A percentile compares a stretch with the other conserved stretches of the same genome.
These are phyloP conservation scores for Saccharomycopsis amapae DNA, from an alignment of 805 yeast genomes.

Conservation along the genomic window DNA sequence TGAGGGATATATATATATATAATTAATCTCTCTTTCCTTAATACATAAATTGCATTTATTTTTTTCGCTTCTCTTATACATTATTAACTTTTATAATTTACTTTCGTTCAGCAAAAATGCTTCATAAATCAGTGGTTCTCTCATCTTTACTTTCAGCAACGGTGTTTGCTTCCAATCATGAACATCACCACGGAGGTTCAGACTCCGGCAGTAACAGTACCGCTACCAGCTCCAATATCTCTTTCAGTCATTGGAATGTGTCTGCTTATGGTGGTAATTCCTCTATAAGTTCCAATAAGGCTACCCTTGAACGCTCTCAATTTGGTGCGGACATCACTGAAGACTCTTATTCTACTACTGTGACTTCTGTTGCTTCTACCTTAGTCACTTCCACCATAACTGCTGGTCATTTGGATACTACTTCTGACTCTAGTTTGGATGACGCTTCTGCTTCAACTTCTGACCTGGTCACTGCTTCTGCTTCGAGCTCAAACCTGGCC, in stretches of 20 bases:
- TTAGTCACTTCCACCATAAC: background rate
- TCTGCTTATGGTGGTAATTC: background rate
- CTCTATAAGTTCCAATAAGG: background rate
- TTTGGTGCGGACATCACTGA: background rate
- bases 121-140: too few species aligned
- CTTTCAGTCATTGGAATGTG: background rate
- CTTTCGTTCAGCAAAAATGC: too few species aligned
- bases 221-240: too few species aligned
- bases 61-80: too few species aligned
- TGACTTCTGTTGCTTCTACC: background rate
- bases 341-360: background rate
- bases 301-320: background rate
- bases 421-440: slow-evolving; percentile 2
- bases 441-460: slow-evolving; percentile 5
- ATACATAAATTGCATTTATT: too few species aligned
- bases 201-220: too few species aligned
- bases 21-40: too few species aligned
- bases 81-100: too few species aligned
- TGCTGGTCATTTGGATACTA: background rate
- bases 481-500: slow-evolving; percentile 22
- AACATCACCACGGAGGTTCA: background rate
- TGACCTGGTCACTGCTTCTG: slow-evolving; percentile 1
- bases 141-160: too few species aligned
- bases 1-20: too few species aligned
- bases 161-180: background rate